A percentile compares a stretch with the other conserved stretches of the same genome.
Evolutionary conservation across 2,329 filamentous ascomycete genomes (phyloP).

Genomic region (Daldinia sp.): DNA sequence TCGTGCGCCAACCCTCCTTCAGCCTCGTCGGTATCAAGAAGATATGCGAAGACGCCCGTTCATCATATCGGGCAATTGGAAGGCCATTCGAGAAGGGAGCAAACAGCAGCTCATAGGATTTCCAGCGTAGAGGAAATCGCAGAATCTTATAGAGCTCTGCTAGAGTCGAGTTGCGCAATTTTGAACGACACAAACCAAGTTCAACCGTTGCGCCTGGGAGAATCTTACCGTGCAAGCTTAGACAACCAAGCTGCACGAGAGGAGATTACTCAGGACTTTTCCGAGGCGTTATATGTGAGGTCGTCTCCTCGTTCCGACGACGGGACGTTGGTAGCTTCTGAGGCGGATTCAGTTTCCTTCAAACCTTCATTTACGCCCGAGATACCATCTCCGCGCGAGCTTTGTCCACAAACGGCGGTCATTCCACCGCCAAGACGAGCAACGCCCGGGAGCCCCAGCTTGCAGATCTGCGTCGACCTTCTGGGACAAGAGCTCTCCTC

Average conservation of each 20-base stretch:
- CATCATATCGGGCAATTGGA: conserved; percentile 60
- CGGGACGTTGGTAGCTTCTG: conserved; percentile 55
- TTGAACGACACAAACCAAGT: conserved; percentile 44
- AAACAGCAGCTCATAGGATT: conserved; percentile 45
- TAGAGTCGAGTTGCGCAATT: conserved; percentile 52
- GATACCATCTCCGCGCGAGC: conserved; percentile 45
- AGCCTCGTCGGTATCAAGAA: conserved; percentile 48
- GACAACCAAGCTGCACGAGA: not conserved
- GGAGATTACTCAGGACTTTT: conserved; percentile 29
- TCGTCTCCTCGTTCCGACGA: conserved; percentile 54
- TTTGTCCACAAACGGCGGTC: conserved; percentile 4
- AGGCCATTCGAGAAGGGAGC: conserved; percentile 39
- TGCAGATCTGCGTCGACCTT: conserved; percentile 61
- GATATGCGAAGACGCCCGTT: conserved; percentile 62
- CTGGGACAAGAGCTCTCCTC: conserved; percentile 59
- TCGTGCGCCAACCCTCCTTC: conserved; percentile 40
- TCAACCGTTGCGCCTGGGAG: conserved; percentile 30
- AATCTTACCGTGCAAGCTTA: not conserved
- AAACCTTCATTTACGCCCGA: conserved; percentile 55
- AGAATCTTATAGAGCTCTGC: conserved; percentile 58
- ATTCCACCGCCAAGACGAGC: conserved; percentile 9
- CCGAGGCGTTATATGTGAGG: conserved; percentile 19
- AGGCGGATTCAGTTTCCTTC: conserved; percentile 58
- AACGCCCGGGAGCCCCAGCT: conserved; percentile 50
- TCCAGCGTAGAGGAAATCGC: conserved; percentile 59